A percentile compares a stretch with the other conserved stretches of the same genome.
Conservation (phyloP, 352 stramenopile genomes). For the Pythium myriotylum region DNA sequence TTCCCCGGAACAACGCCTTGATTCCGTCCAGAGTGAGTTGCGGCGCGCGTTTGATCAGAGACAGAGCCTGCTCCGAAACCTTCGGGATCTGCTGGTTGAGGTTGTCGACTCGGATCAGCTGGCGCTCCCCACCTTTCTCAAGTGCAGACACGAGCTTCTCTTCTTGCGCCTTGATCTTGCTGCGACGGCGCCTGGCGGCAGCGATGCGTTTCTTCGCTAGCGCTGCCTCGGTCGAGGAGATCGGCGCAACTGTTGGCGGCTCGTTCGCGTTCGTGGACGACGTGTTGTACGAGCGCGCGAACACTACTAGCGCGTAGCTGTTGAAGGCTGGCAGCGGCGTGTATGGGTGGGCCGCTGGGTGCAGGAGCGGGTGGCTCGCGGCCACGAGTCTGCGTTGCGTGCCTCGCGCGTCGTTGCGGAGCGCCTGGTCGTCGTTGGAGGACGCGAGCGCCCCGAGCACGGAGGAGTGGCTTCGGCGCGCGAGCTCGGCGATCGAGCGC, state of each 20-base stretch:
- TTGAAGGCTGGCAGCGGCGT: slow-evolving; percentile 23
- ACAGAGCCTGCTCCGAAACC: slow-evolving; percentile 65
- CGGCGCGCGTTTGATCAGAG: slow-evolving; percentile 70
- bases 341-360: neutral
- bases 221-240: slow-evolving; percentile 42
- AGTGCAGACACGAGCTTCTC: slow-evolving; percentile 77
- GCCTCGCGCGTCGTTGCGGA: slow-evolving; percentile 20
- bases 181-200: slow-evolving; percentile 62
- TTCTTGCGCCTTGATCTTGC: slow-evolving; percentile 83
- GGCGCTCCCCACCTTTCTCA: slow-evolving; percentile 77
- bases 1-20: slow-evolving; percentile 57
- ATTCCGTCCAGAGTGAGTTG: slow-evolving; percentile 56
- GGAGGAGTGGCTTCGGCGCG: slow-evolving; percentile 11
- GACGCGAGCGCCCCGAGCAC: slow-evolving; percentile 14
- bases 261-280: slow-evolving; percentile 33
- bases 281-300: slow-evolving; percentile 49
- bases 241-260: slow-evolving; percentile 32
- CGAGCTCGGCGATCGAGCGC: neutral
- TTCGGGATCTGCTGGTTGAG: slow-evolving; percentile 80
- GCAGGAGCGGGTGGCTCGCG: slow-evolving; percentile 17
- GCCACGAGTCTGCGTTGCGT: slow-evolving; percentile 17
- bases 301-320: slow-evolving; percentile 30
- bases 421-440: slow-evolving; percentile 14
- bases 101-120: slow-evolving; percentile 78
- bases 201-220: slow-evolving; percentile 82